A percentile compares a stretch with the other conserved stretches of the same genome.
phyloP scores from a whole-genome alignment of 306 rosid species.

The Rosa chinensis region DNA sequence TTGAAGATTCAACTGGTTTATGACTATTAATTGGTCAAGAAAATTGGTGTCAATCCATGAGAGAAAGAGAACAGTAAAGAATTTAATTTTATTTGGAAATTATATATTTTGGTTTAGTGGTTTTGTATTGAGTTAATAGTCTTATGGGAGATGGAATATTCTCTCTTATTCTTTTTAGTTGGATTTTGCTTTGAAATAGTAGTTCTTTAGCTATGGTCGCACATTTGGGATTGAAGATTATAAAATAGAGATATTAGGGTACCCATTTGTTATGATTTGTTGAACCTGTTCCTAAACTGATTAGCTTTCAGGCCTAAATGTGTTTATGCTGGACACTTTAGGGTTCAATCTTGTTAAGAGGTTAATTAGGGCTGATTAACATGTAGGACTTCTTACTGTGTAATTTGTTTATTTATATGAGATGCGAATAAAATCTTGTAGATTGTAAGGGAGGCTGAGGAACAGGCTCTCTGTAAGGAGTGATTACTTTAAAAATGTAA shows the following conservation, averaged over 20 bases:
- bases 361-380: neutral
- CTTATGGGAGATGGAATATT: neutral
- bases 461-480: neutral
- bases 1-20: neutral
- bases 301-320: neutral
- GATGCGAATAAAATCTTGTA: neutral
- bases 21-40: conserved; percentile 1
- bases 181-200: neutral
- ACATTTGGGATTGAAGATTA: neutral
- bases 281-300: neutral
- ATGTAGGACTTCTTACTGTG: neutral
- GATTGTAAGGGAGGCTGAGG: conserved; percentile 3
- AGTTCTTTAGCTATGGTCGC: neutral
- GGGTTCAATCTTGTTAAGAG: neutral
- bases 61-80: neutral
- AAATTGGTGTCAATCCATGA: neutral
- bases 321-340: neutral
- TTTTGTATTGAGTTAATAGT: neutral
- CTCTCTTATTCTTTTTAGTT: neutral
- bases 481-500: neutral
- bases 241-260: neutral
- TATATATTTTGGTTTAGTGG: neutral
- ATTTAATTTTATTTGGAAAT: neutral
- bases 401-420: neutral
- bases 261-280: neutral